Evolutionary conservation across 768 basidiomycete genomes (phyloP), one percentile per base, ranked within the genome.

Genomic region (Crucibulum laeve): DNA sequence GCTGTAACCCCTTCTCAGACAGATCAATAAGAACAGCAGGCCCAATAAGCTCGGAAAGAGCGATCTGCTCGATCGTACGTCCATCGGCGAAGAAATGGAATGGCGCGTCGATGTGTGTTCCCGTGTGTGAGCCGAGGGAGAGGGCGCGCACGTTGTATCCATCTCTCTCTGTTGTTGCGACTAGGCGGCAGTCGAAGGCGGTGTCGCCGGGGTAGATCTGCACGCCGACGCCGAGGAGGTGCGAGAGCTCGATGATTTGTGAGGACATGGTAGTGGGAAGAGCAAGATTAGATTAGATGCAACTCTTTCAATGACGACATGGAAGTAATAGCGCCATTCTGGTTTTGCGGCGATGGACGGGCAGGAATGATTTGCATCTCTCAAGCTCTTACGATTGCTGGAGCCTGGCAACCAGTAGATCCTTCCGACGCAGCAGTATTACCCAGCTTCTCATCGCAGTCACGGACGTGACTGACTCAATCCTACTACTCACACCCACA

Each of bases 71-170:
- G 36, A 88, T 68, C 6, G 76, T 76, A 34, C 62, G 61, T 4
- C 82, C 84, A 22, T 73, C 65, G 3, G 63, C 61, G 60, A 82
- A 61, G 64, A 87, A 88, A 54, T 90, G 87, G 39, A 73, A 79
- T 0, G 87, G 87, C 1, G 86, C 83, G 52, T 90, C 87, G 59
- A 89, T 70, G 63, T 90, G 87, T 2, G 87, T 89, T 36, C 87
- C 87, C 1, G 82, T 81, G 54, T 89, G 87, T 1, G 86, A 79
- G 3, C 82, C 75, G 17, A 87, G 53, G 21, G 73, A 64, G 38
- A 90, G 61, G 0, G 66, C 54, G 47, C 73, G 72, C 10, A 84
- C 73, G 38, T 64, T 71, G 53, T 70, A 76, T 26, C 76, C 76
- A 43, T 80, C 69, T 43, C 64, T 55, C 3, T 56, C 44, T 43